Percentiles rank a stretch among this genome's conserved stretches.
These are phyloP conservation scores for Penicillium soppii DNA, from an alignment of 495 filamentous ascomycete species.

Conservation along the genomic window DNA sequence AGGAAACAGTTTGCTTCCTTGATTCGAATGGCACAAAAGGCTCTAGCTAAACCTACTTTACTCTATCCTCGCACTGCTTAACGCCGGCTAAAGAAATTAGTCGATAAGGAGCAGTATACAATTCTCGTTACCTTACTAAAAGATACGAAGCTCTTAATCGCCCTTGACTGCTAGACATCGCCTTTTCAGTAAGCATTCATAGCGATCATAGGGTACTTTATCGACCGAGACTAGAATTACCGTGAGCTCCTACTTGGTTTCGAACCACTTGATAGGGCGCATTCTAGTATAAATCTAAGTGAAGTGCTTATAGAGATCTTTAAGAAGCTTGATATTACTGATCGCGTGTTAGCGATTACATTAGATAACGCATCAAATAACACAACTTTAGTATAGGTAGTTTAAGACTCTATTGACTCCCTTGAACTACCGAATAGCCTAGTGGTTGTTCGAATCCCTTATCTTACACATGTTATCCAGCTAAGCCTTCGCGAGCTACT, in stretches of 20 bases:
- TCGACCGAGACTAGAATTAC: conserved; percentile 20
- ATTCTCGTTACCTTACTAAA: too few relatives aligned
- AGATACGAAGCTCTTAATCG: too few relatives aligned
- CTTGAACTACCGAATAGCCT: not conserved
- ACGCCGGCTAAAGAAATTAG: too few relatives aligned
- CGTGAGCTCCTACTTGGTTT: conserved; percentile 21
- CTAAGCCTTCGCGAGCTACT: conserved; percentile 19
- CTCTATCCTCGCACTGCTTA: too few relatives aligned
- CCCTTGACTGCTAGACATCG: too few relatives aligned
- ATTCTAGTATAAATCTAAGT: conserved; percentile 13
- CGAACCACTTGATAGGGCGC: conserved; percentile 7
- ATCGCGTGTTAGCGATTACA: conserved; percentile 14
- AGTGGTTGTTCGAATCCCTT: conserved; percentile 4
- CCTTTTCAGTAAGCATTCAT: conserved; percentile 20
- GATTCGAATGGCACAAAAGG: too few relatives aligned
- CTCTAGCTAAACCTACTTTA: too few relatives aligned
- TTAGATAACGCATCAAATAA: conserved; percentile 26
- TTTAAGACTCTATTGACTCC: conserved; percentile 5
- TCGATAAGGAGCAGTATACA: too few relatives aligned
- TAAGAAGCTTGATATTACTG: conserved; percentile 6
- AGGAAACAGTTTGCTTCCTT: too few relatives aligned
- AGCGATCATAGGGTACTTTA: conserved; percentile 19
- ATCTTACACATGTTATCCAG: conserved; percentile 18
- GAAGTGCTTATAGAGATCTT: conserved; percentile 10
- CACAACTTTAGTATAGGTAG: conserved; percentile 6